phyloP scores from a whole-genome alignment of 2,329 filamentous ascomycete species.

The Alternaria gaisen region DNA sequence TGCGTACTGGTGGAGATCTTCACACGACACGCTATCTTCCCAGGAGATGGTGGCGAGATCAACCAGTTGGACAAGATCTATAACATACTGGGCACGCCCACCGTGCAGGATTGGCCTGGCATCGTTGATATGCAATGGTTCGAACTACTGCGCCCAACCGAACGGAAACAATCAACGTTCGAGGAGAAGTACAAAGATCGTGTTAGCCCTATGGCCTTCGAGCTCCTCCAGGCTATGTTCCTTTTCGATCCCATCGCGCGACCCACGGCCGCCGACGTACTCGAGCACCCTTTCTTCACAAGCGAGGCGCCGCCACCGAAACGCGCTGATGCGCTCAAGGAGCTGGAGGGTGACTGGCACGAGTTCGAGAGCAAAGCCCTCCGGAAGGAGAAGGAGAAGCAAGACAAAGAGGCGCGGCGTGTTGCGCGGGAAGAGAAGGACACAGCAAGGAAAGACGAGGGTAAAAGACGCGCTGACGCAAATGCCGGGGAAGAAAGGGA shows the following conservation, averaged over 20 bases:
- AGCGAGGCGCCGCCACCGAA: slow-evolving; percentile 78
- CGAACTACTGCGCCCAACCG: slow-evolving; percentile 82
- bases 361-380: slow-evolving; percentile 97
- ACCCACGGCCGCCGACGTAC: slow-evolving; percentile 82
- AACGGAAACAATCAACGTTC: slow-evolving; percentile 77
- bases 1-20: slow-evolving; percentile 98
- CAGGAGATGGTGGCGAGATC: slow-evolving; percentile 93
- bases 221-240: slow-evolving; percentile 85
- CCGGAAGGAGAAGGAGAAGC: slow-evolving; percentile 83
- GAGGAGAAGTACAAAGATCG: slow-evolving; percentile 81
- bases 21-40: slow-evolving; percentile 90
- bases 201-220: slow-evolving; percentile 81
- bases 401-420: slow-evolving; percentile 64
- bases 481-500: slow-evolving; percentile 42
- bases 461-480: slow-evolving; percentile 46
- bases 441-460: slow-evolving; percentile 38
- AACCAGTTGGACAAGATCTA: slow-evolving; percentile 98
- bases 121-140: slow-evolving; percentile 98
- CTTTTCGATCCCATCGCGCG: slow-evolving; percentile 85
- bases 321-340: slow-evolving; percentile 82
- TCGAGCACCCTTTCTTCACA: slow-evolving; percentile 88
- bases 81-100: slow-evolving; percentile 87
- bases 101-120: slow-evolving; percentile 82
- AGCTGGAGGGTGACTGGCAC: slow-evolving; percentile 94
- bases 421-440: slow-evolving; percentile 42